Base-by-base conservation (phyloP, 148 eudicot genomes). In the Arctostaphylos glauca region DNA sequence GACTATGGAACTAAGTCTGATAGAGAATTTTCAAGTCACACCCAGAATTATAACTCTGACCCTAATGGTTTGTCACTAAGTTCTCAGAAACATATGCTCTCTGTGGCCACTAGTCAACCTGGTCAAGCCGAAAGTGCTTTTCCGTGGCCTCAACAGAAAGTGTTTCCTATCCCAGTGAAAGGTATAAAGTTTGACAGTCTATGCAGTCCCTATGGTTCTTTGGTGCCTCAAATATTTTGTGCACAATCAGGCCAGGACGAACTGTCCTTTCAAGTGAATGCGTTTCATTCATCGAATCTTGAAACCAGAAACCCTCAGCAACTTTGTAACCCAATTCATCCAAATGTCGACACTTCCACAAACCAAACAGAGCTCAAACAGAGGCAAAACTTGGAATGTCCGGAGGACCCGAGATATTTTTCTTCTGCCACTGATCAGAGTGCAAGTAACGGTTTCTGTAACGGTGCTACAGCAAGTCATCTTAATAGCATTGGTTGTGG, bases 371-470 rank as follows among this genome's bases (percentile, higher is more conserved):
- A 84, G 54, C 59, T 53, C 59, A 81, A 83, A 79, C 90, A 82
- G 83, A 87, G 86, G 76, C 84, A 87, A 54, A 87, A 82, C 46
- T 70, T 72, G 71, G 93, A 89, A 13, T 50, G 72, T 8, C 66
- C 84, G 18, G 92, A 89, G 62, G 89, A 87, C 31, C 84, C 54
- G 38, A 79, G 86, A 47, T 79, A 85, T 58, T 79, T 90, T 73
- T 91, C 93, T 52, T 84, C 90, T 71, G 86, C 89, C 23, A 85
- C 85, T 60, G 91, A 96, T 86, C 98, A 90, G 80, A 92, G 92
- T 87, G 88, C 86, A 6, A 94, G 86, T 64, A 92, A 90, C 81
- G 86, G 89, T 85, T 89, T 91, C 71, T 84, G 88, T 66, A 88
- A 89, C 78, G 88, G 88, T 13, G 31, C 71, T 76, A 67, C 84